Evolutionary conservation across 1,284 basidiomycete genomes (phyloP), one percentile per base, ranked within the genome.

Genomic region (Papiliotrema nemorosa): DNA sequence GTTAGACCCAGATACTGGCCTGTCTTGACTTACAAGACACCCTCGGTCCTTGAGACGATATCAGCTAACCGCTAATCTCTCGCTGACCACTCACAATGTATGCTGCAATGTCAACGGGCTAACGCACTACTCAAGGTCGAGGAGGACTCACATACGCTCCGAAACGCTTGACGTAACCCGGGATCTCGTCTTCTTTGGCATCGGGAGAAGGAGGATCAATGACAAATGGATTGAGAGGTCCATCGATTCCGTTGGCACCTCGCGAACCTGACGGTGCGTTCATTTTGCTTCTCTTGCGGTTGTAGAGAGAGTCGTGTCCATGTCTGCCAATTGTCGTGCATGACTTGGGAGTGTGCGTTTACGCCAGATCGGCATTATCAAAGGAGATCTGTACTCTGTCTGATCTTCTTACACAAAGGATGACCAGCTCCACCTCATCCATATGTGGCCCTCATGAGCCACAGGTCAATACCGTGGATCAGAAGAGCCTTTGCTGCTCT

Each of bases 101-200:
- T 64, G 60, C 64, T 66, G 46, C 10, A 20, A 12, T 20, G 36
- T 29, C 29, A 25, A 25, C 1, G 5, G 5, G 5, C 31, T 5
- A 13, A 5, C 35, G n/a, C 24, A 41, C 26, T 25, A 18, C 1
- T 0, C 20, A 29, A 46, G 3, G n/a, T 22, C 27, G 36, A 14
- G 13, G 14, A 39, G 6, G n/a, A 65, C 66, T 62, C 49, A 69
- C 66, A 55, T 69, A 69, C 2, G 64, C 66, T 35, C 66, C 66
- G 36, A 66, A 69, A 7, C 66, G 53, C 55, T 62, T 66, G 5
- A 62, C 57, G 46, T 69, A 69, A 2, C 66, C 66, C 12, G 66
- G 66, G 24, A 65, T 67, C 53, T 66, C 66, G 49, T 69, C 66
- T n/a, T 64, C 64, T 47, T 65, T 67, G 20, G 51, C 50, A 52